Evolutionary conservation across 1,139 yeast genomes (phyloP), one percentile per base, ranked within the genome.

Genomic region (Taphrina pruni): DNA sequence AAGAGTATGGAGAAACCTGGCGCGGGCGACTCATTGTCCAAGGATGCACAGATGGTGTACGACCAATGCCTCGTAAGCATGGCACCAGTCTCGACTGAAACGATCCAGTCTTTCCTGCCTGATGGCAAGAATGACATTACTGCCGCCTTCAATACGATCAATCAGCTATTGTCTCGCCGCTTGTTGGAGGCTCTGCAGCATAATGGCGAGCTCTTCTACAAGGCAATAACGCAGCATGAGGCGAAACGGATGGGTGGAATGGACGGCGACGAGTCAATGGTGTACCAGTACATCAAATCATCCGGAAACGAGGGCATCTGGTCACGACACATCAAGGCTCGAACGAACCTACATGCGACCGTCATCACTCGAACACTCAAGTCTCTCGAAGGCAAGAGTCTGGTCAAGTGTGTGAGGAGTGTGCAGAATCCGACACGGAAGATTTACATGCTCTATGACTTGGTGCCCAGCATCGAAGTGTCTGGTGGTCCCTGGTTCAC

Each of bases 401-500:
- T 87, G 77, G 92, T 95, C 78, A 95, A 94, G 77, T 85, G 91
- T 70, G 92, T 94, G 77, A 94, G 94, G 78, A 87, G 92, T 17
- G 99, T 95, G 36, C 94, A 74, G 77, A 89, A 87, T 77, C 98
- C 98, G n/a, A 94, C 98, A 2, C 84, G 99, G 74, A 95, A 94
- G 78, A 94, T 94, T 55, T 95, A 92, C 79, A 94, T 94, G 98
- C 83, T 95, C 71, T 93, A 92, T 77, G 88, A 91, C 75, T 80
- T 95, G 74, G 97, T 91, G 77, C 99, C 99, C 8, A 88, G 96
- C 4, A 87, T 90, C 48, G 98, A 93, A 74, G 95, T 94, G 56
- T 94, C 99, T 0, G 99, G 99, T 72, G 99, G 99, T 0, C 99
- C 99, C 1, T 94, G 99, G 99, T 95, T 93, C 78, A 92, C 98